These are phyloP conservation scores for Perkinsus marinus DNA, from an alignment of 169 alveolate species.

Conservation along the genomic window DNA sequence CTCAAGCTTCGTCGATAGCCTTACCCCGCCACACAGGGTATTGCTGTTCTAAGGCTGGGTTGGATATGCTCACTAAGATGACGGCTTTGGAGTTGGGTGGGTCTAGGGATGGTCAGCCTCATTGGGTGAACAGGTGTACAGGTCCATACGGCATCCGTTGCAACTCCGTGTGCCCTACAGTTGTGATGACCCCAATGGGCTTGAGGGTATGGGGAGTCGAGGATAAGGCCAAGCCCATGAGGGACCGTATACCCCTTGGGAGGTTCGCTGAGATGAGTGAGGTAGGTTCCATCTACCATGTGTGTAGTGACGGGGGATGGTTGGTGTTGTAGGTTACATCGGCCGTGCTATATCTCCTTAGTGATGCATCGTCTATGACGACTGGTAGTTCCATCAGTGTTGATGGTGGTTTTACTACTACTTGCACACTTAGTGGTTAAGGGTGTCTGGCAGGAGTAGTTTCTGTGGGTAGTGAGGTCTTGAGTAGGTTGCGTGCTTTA, in stretches of 20 bases:
- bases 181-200: conserved; percentile 1
- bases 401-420: not conserved
- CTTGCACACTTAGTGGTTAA: not conserved
- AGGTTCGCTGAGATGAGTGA: not conserved
- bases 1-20: not conserved
- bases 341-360: not conserved
- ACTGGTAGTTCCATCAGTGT: not conserved
- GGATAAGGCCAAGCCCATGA: not conserved
- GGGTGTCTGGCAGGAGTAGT: no score
- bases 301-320: not conserved
- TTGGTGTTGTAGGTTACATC: not conserved
- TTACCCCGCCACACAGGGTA: not conserved
- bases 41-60: not conserved
- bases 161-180: not conserved
- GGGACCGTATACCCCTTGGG: not conserved
- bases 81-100: not conserved
- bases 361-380: not conserved
- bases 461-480: no score
- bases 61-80: conserved; percentile 1
- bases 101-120: not conserved
- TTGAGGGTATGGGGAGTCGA: not conserved
- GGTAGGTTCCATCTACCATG: not conserved
- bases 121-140: not conserved
- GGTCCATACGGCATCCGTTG: not conserved
- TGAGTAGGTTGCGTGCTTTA: no score